Conservation (phyloP, 225 moss, liverwort and hornwort genomes). For the Ulota crispa region DNA sequence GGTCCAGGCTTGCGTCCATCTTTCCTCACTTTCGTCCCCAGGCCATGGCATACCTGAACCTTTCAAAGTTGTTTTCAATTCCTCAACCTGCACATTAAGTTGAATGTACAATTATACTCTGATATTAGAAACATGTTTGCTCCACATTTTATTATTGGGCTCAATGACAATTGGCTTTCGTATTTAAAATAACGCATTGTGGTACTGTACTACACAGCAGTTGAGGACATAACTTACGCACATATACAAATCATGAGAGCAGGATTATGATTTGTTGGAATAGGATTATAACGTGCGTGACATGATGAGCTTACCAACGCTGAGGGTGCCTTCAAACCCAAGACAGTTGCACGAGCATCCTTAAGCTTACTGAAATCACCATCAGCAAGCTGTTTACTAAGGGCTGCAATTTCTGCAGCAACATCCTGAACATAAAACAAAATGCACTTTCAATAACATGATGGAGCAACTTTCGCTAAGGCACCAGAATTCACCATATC, state of each 20-base stretch:
- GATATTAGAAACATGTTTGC: not conserved
- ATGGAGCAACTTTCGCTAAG: not conserved
- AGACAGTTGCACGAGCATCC: constrained; percentile 63
- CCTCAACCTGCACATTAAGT: constrained; percentile 47
- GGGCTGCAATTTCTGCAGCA: constrained; percentile 59
- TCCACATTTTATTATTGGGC: not conserved
- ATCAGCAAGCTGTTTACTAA: constrained; percentile 65
- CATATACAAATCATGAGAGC: not conserved
- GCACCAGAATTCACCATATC: not conserved
- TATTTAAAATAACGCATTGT: not conserved
- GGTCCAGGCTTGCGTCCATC: constrained; percentile 93
- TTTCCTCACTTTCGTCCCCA: constrained; percentile 77
- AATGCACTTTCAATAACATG: constrained; percentile 9
- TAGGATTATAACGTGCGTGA: not conserved
- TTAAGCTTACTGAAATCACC: constrained; percentile 84
- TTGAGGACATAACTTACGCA: not conserved
- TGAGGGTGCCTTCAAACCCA: constrained; percentile 69
- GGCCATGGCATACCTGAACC: constrained; percentile 90
- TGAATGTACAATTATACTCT: not conserved
- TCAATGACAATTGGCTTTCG: not conserved
- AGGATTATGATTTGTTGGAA: not conserved
- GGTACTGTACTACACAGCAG: not conserved
- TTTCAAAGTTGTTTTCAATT: constrained; percentile 66
- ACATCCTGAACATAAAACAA: constrained; percentile 53
- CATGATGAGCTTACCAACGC: constrained; percentile 46